Conservation (phyloP, 208 protist species). For the Wallacemonas sp. region DNA sequence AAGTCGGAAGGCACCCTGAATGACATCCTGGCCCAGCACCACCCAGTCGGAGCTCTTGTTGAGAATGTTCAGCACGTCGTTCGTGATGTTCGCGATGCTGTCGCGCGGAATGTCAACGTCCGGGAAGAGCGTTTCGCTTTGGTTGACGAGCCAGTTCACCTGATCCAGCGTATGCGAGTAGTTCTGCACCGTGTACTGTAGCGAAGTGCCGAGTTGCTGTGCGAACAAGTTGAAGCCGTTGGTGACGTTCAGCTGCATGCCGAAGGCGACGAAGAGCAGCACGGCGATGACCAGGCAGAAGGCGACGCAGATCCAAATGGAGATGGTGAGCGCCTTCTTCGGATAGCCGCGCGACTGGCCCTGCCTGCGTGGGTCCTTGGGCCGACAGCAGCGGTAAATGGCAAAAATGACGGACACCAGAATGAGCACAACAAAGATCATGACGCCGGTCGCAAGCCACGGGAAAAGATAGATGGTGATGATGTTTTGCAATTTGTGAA, state of each 20-base stretch:
- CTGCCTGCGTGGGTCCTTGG: constrained; percentile 17
- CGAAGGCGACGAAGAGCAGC: constrained; percentile 31
- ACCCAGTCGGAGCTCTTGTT: constrained; percentile 25
- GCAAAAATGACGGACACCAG: constrained; percentile 18
- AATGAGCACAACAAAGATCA: constrained; percentile 29
- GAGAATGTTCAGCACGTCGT: constrained; percentile 18
- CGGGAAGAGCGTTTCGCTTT: constrained; percentile 25
- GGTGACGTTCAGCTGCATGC: constrained; percentile 34
- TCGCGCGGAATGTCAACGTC: constrained; percentile 20
- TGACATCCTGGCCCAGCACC: constrained; percentile 30
- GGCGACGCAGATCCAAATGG: constrained; percentile 4
- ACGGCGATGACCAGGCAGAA: constrained; percentile 22
- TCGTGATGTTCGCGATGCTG: constrained; percentile 13
- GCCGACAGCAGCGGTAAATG: constrained; percentile 22
- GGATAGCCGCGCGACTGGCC: constrained; percentile 19
- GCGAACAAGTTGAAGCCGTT: constrained; percentile 33
- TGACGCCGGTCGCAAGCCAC: constrained; percentile 25
- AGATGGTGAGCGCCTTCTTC: not conserved
- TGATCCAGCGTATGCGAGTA: constrained; percentile 18
- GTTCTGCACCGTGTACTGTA: constrained; percentile 24
- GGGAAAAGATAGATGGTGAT: constrained; percentile 36
- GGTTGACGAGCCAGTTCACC: constrained; percentile 29
- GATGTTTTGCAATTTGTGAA: constrained; percentile 27
- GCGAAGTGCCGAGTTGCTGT: constrained; percentile 10
- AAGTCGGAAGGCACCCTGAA: constrained; percentile 33